Evolutionary conservation across 140 eudicot species (phyloP).

Genomic region (Cichorium intybus): DNA sequence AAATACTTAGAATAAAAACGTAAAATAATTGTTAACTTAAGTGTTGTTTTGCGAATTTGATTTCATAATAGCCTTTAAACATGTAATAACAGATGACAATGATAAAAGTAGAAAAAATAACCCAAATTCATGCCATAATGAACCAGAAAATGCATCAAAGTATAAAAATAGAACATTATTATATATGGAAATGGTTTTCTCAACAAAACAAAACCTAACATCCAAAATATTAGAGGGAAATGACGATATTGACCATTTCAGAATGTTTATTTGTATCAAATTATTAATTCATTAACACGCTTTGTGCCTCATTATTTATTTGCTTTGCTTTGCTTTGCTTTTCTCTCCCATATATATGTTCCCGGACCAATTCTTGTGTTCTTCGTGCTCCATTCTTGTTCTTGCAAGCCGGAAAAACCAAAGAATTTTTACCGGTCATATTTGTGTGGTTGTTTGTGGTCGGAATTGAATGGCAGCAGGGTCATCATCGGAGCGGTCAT

Average conservation of each 20-base stretch:
- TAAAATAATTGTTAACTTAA: too few relatives aligned
- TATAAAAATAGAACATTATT: too few relatives aligned
- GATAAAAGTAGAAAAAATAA: too few relatives aligned
- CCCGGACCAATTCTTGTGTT: constrained; percentile 2
- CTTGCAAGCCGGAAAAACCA: constrained; percentile 11
- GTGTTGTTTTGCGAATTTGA: too few relatives aligned
- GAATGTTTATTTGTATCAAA: neutral
- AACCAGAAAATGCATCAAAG: too few relatives aligned
- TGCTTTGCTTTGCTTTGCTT: constrained; percentile 29
- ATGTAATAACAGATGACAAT: too few relatives aligned
- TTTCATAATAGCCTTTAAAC: too few relatives aligned
- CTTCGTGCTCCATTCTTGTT: constrained; percentile 9
- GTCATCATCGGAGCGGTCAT: constrained; percentile 44
- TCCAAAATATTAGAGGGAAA: constrained; percentile 12
- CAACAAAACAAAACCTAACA: constrained; percentile 15
- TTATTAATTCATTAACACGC: constrained; percentile 23
- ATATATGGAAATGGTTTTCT: neutral
- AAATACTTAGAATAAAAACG: too few relatives aligned
- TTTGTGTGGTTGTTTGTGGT: neutral
- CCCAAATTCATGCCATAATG: too few relatives aligned
- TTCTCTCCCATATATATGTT: constrained; percentile 25
- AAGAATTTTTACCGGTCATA: neutral
- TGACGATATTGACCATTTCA: constrained; percentile 21
- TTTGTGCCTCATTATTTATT: constrained; percentile 13
- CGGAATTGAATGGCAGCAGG: constrained; percentile 51